Base-by-base conservation (phyloP, 73 alveolate genomes). In the Blepharisma japonicum region DNA sequence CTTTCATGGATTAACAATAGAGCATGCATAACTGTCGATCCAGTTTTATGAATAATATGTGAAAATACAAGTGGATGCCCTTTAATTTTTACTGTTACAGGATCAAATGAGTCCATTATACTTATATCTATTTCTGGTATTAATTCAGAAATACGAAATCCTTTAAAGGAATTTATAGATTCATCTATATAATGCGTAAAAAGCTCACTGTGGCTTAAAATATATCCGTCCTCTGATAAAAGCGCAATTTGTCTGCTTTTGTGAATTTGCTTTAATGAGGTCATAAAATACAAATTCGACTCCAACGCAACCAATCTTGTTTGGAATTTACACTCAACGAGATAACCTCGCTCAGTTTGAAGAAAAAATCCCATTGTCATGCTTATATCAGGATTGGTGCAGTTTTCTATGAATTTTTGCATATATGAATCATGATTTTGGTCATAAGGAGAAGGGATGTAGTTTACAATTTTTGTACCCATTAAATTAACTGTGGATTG, bases 331-430 rank as follows among this genome's bases (percentile, higher is more conserved):
- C 66, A 51, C 4, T 51, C 66, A 18, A 51, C 21, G 66, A 51
- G 66, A 51, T 14, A 51, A 0, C 66, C 66, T 1, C 27, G 21
- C 21, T 51, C 66, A 51, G 66, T 51, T 39, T 61, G 74, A 14
- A 61, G 47, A 61, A 61, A 61, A 8, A 61, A 61, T 61, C 74
- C 74, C 14, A 61, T n/a, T 1, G 74, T n/a, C 14, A 61, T 8
- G 14, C 5, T 2, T 2, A 61, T 61, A 18, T 61, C 74, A 61
- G 74, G 47, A 25, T 14, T 61, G 4, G 46, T 25, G 46, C 74
- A 61, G 23, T n/a, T 18, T 8, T 14, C 11, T 14, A 61, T 20
- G 47, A 18, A 61, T 61, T 61, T 61, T 61, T 61, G 38, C 74
- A 61, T 61, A 25, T 61, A 39, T 2, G 14, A 25, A 25, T 61